Conservation (phyloP, 2,329 filamentous ascomycete genomes). For the Epicoccum nigrum region DNA sequence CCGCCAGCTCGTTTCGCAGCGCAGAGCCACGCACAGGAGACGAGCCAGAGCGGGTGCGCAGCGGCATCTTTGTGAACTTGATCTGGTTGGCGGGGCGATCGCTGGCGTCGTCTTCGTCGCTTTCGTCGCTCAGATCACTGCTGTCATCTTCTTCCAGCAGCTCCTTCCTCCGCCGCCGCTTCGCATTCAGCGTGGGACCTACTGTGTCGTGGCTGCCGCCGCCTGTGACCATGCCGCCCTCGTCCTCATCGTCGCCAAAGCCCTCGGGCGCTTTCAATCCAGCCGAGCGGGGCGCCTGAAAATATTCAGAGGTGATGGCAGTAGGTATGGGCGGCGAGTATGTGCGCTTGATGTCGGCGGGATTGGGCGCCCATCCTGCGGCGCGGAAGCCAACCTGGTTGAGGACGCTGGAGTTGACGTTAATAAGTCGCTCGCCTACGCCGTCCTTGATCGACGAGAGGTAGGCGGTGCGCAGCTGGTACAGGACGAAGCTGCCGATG, state of each 20-base stretch:
- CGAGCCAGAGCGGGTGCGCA: constrained; percentile 83
- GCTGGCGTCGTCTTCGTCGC: constrained; percentile 74
- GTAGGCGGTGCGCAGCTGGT: constrained; percentile 81
- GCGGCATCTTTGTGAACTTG: constrained; percentile 94
- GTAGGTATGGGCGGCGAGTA: constrained; percentile 88
- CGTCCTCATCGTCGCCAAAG: constrained; percentile 74
- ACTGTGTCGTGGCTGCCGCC: constrained; percentile 70
- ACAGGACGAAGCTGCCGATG: constrained; percentile 71
- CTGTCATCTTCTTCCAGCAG: constrained; percentile 86
- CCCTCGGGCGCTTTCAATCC: constrained; percentile 60
- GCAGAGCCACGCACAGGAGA: constrained; percentile 68
- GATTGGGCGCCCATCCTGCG: constrained; percentile 78
- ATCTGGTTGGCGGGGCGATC: constrained; percentile 80
- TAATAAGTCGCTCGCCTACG: constrained; percentile 83
- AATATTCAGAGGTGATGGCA: constrained; percentile 82
- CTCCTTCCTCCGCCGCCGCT: constrained; percentile 71
- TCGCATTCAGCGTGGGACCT: constrained; percentile 67
- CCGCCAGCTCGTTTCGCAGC: constrained; percentile 62
- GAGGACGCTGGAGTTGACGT: constrained; percentile 77
- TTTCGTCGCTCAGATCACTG: constrained; percentile 83
- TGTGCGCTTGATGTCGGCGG: constrained; percentile 77
- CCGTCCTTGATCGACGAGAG: constrained; percentile 81
- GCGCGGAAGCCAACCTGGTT: constrained; percentile 83
- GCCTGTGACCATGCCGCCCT: constrained; percentile 72
- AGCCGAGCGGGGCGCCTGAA: constrained; percentile 69